phyloP scores from a whole-genome alignment of 768 basidiomycete species.

The Naganishia kalamii region DNA sequence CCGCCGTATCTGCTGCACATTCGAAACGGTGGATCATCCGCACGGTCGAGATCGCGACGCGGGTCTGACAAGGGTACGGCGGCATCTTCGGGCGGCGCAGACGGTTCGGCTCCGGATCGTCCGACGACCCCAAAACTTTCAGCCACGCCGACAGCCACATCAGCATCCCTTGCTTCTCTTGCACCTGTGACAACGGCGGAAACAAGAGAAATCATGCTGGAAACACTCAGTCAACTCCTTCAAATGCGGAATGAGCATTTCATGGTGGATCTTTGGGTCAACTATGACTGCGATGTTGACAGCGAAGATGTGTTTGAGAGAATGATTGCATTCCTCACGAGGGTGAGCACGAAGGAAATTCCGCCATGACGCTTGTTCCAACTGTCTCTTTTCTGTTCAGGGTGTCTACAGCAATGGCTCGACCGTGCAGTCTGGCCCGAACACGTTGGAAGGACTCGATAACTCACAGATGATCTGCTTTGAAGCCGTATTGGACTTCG shows the following conservation, averaged over 20 bases:
- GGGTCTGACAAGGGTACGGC: slow-evolving; percentile 20
- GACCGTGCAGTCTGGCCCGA: slow-evolving; percentile 56
- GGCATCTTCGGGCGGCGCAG: slow-evolving; percentile 25
- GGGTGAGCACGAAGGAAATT: slow-evolving; percentile 51
- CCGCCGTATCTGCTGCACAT: slow-evolving; percentile 31
- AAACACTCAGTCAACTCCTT: slow-evolving; percentile 73
- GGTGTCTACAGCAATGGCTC: slow-evolving; percentile 64
- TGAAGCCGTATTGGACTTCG: slow-evolving; percentile 76
- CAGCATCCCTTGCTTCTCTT: slow-evolving; percentile 23
- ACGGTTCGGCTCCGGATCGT: slow-evolving; percentile 34
- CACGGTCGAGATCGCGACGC: slow-evolving; percentile 1
- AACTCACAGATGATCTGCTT: slow-evolving; percentile 80
- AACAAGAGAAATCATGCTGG: slow-evolving; percentile 80
- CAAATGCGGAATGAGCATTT: slow-evolving; percentile 65
- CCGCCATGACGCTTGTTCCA: not conserved
- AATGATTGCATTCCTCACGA: slow-evolving; percentile 72
- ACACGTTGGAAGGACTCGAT: slow-evolving; percentile 45
- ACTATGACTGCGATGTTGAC: slow-evolving; percentile 95
- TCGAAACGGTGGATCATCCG: slow-evolving; percentile 44
- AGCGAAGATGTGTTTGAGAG: slow-evolving; percentile 94
- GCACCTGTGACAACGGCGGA: slow-evolving; percentile 64
- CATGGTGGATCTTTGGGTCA: slow-evolving; percentile 91
- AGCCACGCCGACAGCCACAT: slow-evolving; percentile 51
- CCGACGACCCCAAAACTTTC: slow-evolving; percentile 15
- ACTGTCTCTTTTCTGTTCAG: slow-evolving; percentile 52